A percentile compares a stretch with the other conserved stretches of the same genome.
These are phyloP conservation scores for Penicillium desertorum DNA, from an alignment of 495 filamentous ascomycete species.

Conservation along the genomic window DNA sequence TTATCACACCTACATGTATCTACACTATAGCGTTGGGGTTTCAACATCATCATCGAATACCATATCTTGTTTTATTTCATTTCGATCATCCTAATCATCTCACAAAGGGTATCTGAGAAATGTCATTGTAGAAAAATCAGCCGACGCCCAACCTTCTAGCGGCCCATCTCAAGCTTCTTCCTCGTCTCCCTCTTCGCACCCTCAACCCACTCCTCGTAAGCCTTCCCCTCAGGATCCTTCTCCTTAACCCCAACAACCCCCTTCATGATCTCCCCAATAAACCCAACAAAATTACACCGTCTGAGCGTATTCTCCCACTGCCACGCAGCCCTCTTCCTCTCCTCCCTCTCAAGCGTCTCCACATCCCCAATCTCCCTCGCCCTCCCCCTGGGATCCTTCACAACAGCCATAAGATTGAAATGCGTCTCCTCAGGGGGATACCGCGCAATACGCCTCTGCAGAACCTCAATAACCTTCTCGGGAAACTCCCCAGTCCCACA, in stretches of 20 bases:
- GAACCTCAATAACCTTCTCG: constrained; percentile 78
- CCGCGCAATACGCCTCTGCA: constrained; percentile 78
- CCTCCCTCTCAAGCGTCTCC: constrained; percentile 75
- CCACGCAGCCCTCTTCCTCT: constrained; percentile 83
- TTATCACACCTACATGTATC: constrained; percentile 14
- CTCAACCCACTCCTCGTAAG: constrained; percentile 77
- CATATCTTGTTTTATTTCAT: constrained; percentile 5
- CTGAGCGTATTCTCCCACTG: constrained; percentile 93
- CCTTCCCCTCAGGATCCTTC: constrained; percentile 47
- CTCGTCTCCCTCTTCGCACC: constrained; percentile 69
- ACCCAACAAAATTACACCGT: constrained; percentile 93
- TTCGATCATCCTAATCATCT: constrained; percentile 1
- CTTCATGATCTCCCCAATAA: constrained; percentile 87
- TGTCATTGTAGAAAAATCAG: constrained; percentile 2
- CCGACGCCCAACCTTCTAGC: constrained; percentile 12
- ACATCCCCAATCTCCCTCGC: constrained; percentile 81
- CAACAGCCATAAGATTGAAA: constrained; percentile 94
- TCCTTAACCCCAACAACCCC: constrained; percentile 71
- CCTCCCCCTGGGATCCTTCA: constrained; percentile 69
- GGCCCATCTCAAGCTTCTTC: constrained; percentile 57
- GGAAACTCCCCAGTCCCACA: constrained; percentile 71
- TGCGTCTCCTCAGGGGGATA: constrained; percentile 87
- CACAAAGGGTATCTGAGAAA: constrained; percentile 15
- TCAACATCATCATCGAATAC: constrained; percentile 15
- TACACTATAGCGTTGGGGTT: constrained; percentile 13